Evolutionary conservation across 768 basidiomycete species (phyloP).

Genomic region (Amanita molliuscula): DNA sequence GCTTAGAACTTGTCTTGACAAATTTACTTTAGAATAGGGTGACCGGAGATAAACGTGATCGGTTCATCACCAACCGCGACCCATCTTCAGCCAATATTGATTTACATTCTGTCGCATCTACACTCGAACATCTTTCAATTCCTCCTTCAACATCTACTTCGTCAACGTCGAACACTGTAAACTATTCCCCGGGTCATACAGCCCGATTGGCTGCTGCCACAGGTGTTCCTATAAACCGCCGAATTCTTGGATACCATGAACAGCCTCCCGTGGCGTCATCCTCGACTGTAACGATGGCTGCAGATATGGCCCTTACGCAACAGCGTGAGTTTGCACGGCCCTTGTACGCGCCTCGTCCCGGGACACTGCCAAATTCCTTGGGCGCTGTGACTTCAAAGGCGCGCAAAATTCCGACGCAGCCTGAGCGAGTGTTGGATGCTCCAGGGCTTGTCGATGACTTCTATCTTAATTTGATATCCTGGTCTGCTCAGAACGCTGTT

Average conservation of each 20-base stretch:
- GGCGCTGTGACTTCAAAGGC: slow-evolving; percentile 58
- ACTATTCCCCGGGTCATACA: slow-evolving; percentile 66
- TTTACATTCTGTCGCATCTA: slow-evolving; percentile 39
- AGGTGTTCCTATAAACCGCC: slow-evolving; percentile 66
- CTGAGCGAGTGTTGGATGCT: slow-evolving; percentile 92
- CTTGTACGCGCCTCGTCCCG: slow-evolving; percentile 57
- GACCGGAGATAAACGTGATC: slow-evolving; percentile 40
- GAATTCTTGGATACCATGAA: slow-evolving; percentile 85
- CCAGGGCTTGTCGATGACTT: slow-evolving; percentile 93
- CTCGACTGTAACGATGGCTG: slow-evolving; percentile 32
- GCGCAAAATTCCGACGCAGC: slow-evolving; percentile 75
- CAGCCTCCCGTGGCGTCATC: slow-evolving; percentile 67
- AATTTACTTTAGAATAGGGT: slow-evolving; percentile 32
- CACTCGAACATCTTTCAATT: slow-evolving; percentile 37
- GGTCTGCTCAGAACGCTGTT: slow-evolving; percentile 80
- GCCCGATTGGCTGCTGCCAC: slow-evolving; percentile 69
- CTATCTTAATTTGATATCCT: slow-evolving; percentile 89
- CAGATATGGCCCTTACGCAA: slow-evolving; percentile 47
- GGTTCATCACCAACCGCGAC: slow-evolving; percentile 61
- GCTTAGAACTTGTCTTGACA: slow-evolving; percentile 9
- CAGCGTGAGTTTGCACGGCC: slow-evolving; percentile 74
- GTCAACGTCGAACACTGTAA: slow-evolving; percentile 44
- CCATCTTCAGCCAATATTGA: slow-evolving; percentile 28
- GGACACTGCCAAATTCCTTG: slow-evolving; percentile 52
- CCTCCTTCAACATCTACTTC: slow-evolving; percentile 2